phyloP scores from a whole-genome alignment of 305 asterid species.

The Rubia tinctorum region DNA sequence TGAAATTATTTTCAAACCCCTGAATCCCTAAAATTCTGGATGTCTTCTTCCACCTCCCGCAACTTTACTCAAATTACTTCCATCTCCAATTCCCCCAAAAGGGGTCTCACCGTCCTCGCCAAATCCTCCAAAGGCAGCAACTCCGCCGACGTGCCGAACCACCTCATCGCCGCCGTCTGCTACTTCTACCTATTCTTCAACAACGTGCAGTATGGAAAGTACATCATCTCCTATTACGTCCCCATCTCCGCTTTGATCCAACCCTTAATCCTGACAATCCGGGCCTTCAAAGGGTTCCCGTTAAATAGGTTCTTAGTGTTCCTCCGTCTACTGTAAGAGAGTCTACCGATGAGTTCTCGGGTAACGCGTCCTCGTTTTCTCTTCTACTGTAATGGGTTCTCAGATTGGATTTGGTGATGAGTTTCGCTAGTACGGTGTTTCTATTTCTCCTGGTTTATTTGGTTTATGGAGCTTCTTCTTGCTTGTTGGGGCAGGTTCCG shows the following conservation, averaged over 20 bases:
- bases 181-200: conserved; percentile 97
- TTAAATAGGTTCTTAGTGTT: conserved; percentile 75
- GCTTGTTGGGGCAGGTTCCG: conserved; percentile 78
- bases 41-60: too few species aligned
- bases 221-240: conserved; percentile 68
- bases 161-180: conserved; percentile 52
- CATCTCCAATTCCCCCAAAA: too few species aligned
- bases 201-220: conserved; percentile 85
- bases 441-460: conserved; percentile 68
- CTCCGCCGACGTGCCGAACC: too few species aligned
- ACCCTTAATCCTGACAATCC: conserved; percentile 81
- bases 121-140: too few species aligned
- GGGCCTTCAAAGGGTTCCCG: conserved; percentile 85
- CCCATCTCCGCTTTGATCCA: conserved; percentile 64
- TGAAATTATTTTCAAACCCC: too few species aligned
- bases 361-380: too few species aligned
- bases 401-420: conserved; percentile 81
- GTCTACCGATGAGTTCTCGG: too few species aligned
- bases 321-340: not conserved
- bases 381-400: conserved; percentile 70
- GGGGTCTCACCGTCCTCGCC: too few species aligned
- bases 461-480: conserved; percentile 79
- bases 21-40: too few species aligned
- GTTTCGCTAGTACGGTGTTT: conserved; percentile 93
- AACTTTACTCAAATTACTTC: too few species aligned